Percentiles rank a stretch among this genome's conserved stretches.
Conservation (phyloP, 1,284 basidiomycete genomes). For the Volvariella surrecta region DNA sequence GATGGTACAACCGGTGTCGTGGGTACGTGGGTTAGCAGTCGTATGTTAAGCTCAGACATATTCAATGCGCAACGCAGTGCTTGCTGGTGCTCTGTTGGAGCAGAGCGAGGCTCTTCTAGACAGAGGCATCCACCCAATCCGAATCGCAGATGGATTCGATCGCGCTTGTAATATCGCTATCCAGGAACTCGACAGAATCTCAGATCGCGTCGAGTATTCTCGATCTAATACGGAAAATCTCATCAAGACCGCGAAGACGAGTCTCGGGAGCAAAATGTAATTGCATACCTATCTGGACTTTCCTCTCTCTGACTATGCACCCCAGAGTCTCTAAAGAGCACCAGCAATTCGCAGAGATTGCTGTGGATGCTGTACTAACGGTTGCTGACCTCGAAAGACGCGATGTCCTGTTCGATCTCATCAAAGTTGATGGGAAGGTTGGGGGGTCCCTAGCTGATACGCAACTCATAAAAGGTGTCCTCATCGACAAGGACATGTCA, state of each 20-base stretch:
- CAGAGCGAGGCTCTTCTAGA: slow-evolving; percentile 90
- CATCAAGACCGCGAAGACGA: slow-evolving; percentile 93
- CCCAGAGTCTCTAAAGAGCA: slow-evolving; percentile 93
- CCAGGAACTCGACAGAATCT: slow-evolving; percentile 84
- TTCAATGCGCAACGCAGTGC: slow-evolving; percentile 48
- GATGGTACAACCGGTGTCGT: slow-evolving; percentile 99
- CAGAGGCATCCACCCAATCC: slow-evolving; percentile 95
- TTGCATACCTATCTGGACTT: slow-evolving; percentile 15
- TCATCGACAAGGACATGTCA: slow-evolving; percentile 99
- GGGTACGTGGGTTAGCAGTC: slow-evolving; percentile 51
- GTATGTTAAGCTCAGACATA: not conserved
- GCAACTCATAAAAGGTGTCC: slow-evolving; percentile 87
- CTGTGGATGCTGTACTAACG: slow-evolving; percentile 91
- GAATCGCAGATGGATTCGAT: slow-evolving; percentile 98
- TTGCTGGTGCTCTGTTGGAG: slow-evolving; percentile 93
- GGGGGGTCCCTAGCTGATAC: slow-evolving; percentile 96
- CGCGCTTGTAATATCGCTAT: slow-evolving; percentile 88
- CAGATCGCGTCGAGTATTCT: slow-evolving; percentile 87
- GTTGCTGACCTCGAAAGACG: slow-evolving; percentile 93
- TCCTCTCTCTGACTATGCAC: slow-evolving; percentile 6
- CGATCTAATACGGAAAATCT: slow-evolving; percentile 79
- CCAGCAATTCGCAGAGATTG: slow-evolving; percentile 93
- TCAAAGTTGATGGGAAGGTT: slow-evolving; percentile 99
- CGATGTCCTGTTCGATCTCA: slow-evolving; percentile 97
- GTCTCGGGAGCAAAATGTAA: slow-evolving; percentile 95